Evolutionary conservation across 495 filamentous ascomycete genomes (phyloP).

Genomic region (Melanomma pulvis-pyrius): DNA sequence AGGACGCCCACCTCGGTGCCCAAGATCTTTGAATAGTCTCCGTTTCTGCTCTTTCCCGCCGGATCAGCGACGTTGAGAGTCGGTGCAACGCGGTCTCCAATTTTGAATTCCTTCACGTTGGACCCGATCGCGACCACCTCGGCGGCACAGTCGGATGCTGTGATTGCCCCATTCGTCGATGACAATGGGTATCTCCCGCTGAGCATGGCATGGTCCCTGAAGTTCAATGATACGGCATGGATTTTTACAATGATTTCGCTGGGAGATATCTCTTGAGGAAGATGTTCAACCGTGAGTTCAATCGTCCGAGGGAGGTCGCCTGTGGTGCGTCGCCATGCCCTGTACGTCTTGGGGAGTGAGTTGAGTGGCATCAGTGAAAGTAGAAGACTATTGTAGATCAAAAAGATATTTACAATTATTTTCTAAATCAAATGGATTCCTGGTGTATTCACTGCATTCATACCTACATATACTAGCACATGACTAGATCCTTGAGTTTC

Average conservation of each 20-base stretch:
- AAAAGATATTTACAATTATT: no score
- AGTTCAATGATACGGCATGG: constrained; percentile 42
- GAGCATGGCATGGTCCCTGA: constrained; percentile 43
- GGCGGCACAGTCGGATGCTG: constrained; percentile 38
- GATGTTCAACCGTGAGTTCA: neutral
- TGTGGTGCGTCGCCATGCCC: constrained; percentile 1
- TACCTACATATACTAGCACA: no score
- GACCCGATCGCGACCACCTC: constrained; percentile 33
- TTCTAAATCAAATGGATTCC: no score
- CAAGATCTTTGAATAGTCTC: constrained; percentile 12
- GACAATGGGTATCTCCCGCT: constrained; percentile 26
- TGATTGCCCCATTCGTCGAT: constrained; percentile 16
- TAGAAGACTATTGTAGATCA: no score
- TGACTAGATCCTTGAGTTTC: no score
- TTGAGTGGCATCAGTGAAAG: no score
- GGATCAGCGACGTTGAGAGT: constrained; percentile 30
- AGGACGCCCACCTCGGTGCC: constrained; percentile 19
- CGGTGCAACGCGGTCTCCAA: constrained; percentile 43
- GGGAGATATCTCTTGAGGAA: constrained; percentile 22
- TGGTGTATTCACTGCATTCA: no score
- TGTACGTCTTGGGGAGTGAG: neutral
- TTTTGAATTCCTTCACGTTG: constrained; percentile 39
- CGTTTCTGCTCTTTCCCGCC: constrained; percentile 28
- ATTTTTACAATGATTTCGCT: constrained; percentile 42
- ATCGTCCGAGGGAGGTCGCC: neutral